Evolutionary conservation across 2,329 filamentous ascomycete genomes (phyloP).

Genomic region (Mycocentrospora acerina): DNA sequence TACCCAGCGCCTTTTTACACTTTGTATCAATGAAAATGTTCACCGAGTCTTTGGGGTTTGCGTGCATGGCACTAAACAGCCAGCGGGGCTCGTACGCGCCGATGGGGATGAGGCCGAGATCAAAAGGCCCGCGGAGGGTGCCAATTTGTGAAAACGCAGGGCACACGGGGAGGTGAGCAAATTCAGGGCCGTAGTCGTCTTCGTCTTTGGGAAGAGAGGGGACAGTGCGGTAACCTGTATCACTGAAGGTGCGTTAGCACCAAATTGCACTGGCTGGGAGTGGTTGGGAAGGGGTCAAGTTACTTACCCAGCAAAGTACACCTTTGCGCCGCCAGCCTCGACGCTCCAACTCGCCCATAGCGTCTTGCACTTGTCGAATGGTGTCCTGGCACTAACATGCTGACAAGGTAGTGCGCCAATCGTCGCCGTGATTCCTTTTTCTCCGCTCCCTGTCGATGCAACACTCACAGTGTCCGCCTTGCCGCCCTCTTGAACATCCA

Average conservation of each 20-base stretch:
- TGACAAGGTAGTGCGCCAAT: constrained; percentile 83
- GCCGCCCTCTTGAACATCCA: constrained; percentile 46
- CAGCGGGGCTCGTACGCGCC: constrained; percentile 78
- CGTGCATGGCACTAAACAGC: constrained; percentile 80
- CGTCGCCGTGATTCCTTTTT: constrained; percentile 60
- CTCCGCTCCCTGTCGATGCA: constrained; percentile 6
- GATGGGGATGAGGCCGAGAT: constrained; percentile 89
- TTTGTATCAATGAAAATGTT: constrained; percentile 85
- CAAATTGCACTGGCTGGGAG: neutral
- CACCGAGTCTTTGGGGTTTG: constrained; percentile 82
- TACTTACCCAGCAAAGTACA: constrained; percentile 73
- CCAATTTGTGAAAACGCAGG: constrained; percentile 88
- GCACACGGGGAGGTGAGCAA: constrained; percentile 66
- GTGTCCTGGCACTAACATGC: constrained; percentile 70
- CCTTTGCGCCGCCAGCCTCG: constrained; percentile 69
- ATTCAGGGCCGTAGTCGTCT: constrained; percentile 72
- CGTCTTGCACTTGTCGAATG: constrained; percentile 71
- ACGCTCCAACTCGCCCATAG: constrained; percentile 90
- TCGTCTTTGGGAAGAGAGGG: constrained; percentile 60
- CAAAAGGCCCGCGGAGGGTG: constrained; percentile 76
- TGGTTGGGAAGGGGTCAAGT: neutral
- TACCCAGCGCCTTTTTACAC: constrained; percentile 76
- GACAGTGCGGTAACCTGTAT: constrained; percentile 86
- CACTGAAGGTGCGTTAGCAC: constrained; percentile 53
- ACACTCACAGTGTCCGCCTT: constrained; percentile 6